Base-by-base conservation (phyloP, 768 basidiomycete species). In the Mycena rebaudengoi region DNA sequence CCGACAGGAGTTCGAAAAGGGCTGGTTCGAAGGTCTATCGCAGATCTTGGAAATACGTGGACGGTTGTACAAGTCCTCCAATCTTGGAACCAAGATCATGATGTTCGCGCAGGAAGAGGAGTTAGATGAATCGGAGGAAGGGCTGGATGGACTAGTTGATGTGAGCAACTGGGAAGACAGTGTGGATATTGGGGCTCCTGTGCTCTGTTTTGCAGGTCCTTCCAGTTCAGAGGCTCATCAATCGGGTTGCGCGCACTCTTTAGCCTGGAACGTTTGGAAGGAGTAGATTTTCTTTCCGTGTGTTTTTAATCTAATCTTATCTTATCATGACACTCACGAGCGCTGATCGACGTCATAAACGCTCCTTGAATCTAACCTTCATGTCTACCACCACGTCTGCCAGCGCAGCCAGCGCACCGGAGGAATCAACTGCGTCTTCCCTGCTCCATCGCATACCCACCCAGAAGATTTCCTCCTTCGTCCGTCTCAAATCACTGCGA, bases 21-120 rank as follows among this genome's bases (percentile, higher is more conserved):
- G 90, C 16, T 91, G 90, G 90, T 72, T 74, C 3, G 84, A 87
- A 66, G 91, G 90, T 4, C 68, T 91, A 45, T 73, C 76, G 16
- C 83, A 83, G 46, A 76, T 91, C 23, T 73, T 73, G n/a, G 81
- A 82, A n/a, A 82, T 80, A 14, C 80, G 84, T 29, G 73, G 71
- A 6, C 77, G 88, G 55, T 64, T 87, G 55, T 70, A 76, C 50
- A 75, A 80, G 64, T 86, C 84, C 28, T 84, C 82, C 68, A 73
- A 65, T 40, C 85, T 86, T 61, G 84, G 84, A 20, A 52, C 62
- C 1, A 76, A 75, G 29, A 72, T 86, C 39, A 71, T 89, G 77
- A 74, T 74, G 14, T 81, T 85, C 56, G 67, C 62, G 16, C 75
- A 76, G 23, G 57, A 52, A 37, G 76, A 64, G 3, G 68, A 61